Conservation (phyloP, 768 basidiomycete species). For the Trametes sanguinea region DNA sequence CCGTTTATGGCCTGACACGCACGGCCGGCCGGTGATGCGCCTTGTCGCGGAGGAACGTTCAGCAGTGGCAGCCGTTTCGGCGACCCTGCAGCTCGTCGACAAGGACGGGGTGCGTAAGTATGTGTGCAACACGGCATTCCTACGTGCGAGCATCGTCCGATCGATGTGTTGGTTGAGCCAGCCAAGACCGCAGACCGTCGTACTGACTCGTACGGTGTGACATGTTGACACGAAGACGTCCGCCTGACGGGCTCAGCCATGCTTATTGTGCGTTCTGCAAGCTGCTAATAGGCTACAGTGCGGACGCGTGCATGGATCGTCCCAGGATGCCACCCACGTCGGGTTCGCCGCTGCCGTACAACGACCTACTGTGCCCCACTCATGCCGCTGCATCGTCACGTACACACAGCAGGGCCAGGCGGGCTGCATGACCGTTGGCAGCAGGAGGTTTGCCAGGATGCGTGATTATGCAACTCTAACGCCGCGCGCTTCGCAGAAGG, state of each 20-base stretch:
- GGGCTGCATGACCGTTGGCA: not conserved
- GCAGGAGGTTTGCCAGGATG: not conserved
- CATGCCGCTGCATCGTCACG: not conserved
- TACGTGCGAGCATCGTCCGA: too few relatives aligned
- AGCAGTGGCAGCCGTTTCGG: too few relatives aligned
- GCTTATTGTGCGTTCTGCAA: not conserved
- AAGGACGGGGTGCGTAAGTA: too few relatives aligned
- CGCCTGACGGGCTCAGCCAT: too few relatives aligned
- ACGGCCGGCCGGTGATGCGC: not conserved
- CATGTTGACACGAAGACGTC: too few relatives aligned
- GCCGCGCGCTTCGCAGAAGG: conserved; percentile 1
- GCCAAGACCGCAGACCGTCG: too few relatives aligned
- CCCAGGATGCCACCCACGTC: not conserved
- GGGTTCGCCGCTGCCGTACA: not conserved
- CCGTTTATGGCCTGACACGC: not conserved
- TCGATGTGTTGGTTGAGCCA: too few relatives aligned
- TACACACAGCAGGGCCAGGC: not conserved
- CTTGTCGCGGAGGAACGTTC: not conserved
- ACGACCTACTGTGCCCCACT: not conserved
- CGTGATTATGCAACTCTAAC: conserved; percentile 8
- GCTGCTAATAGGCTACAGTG: not conserved
- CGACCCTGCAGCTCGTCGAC: too few relatives aligned
- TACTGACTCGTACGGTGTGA: too few relatives aligned
- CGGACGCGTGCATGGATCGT: not conserved
- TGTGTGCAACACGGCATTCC: too few relatives aligned